Conservation (phyloP, 208 protist genomes). For the Leishmania lainsoni region DNA sequence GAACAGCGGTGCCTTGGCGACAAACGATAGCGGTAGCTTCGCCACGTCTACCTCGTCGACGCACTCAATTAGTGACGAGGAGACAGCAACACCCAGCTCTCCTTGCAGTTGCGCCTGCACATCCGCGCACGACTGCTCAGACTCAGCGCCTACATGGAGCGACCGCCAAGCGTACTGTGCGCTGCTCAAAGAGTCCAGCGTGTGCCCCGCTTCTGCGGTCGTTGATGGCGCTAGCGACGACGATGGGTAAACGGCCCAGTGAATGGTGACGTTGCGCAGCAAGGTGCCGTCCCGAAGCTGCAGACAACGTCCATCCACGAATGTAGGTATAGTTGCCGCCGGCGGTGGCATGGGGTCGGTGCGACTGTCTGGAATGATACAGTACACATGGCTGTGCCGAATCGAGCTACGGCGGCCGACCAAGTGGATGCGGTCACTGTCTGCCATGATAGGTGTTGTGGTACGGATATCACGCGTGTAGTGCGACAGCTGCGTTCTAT, state of each 20-base stretch:
- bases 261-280: constrained; percentile 26
- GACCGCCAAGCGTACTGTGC: neutral
- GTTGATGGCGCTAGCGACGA: neutral
- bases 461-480: constrained; percentile 5
- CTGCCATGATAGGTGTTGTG: neutral
- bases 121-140: constrained; percentile 6
- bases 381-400: constrained; percentile 33
- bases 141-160: neutral
- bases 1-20: constrained; percentile 16
- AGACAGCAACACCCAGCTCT: neutral
- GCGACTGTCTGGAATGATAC: constrained; percentile 4
- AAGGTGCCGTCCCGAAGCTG: constrained; percentile 2
- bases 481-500: constrained; percentile 21
- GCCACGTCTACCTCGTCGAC: constrained; percentile 9
- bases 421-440: constrained; percentile 20
- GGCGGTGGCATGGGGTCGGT: neutral
- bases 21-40: constrained; percentile 16
- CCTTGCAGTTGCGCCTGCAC: constrained; percentile 4
- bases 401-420: constrained; percentile 8
- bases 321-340: constrained; percentile 15
- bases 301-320: constrained; percentile 21
- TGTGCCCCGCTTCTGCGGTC: neutral
- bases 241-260: neutral
- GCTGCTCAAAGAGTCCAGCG: neutral
- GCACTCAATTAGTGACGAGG: constrained; percentile 14